phyloP scores from a whole-genome alignment of 2,329 filamentous ascomycete genomes.

The Fusarium agapanthi region DNA sequence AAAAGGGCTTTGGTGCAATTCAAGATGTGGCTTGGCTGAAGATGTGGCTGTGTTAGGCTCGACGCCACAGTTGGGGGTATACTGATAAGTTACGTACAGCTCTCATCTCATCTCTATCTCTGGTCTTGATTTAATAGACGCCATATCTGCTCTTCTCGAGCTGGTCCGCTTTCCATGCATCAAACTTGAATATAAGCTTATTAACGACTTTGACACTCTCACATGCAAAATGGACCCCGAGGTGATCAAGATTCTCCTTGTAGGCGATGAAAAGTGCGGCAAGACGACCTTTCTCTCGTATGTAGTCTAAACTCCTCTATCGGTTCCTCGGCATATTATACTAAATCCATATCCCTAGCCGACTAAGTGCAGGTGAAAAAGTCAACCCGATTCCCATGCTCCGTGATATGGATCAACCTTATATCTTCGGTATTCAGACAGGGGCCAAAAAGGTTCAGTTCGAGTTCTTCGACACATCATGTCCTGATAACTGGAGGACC shows the following conservation, averaged over 20 bases:
- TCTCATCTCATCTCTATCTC: constrained; percentile 37
- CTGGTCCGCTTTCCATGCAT: not conserved
- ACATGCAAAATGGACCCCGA: constrained; percentile 55
- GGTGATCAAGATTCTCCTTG: constrained; percentile 61
- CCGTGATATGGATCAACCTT: constrained; percentile 68
- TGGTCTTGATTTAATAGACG: constrained; percentile 8
- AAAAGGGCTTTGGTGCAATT: constrained; percentile 37
- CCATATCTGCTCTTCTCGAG: constrained; percentile 2
- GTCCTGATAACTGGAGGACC: constrained; percentile 67
- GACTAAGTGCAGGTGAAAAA: constrained; percentile 59
- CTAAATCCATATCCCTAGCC: constrained; percentile 48
- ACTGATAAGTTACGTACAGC: constrained; percentile 40
- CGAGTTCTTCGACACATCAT: constrained; percentile 68
- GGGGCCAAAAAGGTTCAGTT: constrained; percentile 56
- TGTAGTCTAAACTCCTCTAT: constrained; percentile 44
- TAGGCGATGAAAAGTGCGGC: constrained; percentile 68
- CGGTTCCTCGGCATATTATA: constrained; percentile 5
- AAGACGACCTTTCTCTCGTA: constrained; percentile 71
- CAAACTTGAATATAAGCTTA: not conserved
- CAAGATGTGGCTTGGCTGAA: constrained; percentile 28
- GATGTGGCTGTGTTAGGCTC: constrained; percentile 18
- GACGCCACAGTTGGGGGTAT: constrained; percentile 28
- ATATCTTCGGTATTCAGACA: constrained; percentile 62
- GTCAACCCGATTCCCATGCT: constrained; percentile 58
- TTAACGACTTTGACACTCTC: not conserved